Evolutionary conservation across 1,284 basidiomycete genomes (phyloP).

Genomic region (Papiliotrema flavescens): DNA sequence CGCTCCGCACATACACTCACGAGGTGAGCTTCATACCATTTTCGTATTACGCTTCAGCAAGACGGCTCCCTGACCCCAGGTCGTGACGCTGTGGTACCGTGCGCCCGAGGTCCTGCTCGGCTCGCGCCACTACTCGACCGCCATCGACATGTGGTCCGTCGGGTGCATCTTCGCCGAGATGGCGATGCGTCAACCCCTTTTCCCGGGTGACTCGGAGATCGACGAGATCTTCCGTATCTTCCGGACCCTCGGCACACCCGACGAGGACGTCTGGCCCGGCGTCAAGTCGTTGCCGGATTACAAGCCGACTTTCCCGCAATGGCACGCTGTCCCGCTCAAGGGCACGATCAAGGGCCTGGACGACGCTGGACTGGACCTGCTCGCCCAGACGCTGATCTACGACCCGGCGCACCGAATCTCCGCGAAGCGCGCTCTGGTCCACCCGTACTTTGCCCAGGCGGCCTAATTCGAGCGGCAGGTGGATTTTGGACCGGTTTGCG

Average conservation of each 20-base stretch:
- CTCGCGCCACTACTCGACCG: conserved; percentile 95
- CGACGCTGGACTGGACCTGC: conserved; percentile 69
- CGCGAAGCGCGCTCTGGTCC: conserved; percentile 12
- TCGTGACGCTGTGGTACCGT: conserved; percentile 98
- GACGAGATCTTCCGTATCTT: conserved; percentile 99
- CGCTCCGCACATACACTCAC: conserved; percentile 93
- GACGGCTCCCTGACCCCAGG: conserved; percentile 52
- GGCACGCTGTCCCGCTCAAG: conserved; percentile 63
- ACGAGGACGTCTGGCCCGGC: conserved; percentile 88
- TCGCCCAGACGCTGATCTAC: conserved; percentile 80
- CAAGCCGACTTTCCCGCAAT: conserved; percentile 95
- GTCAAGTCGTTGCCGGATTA: conserved; percentile 88
- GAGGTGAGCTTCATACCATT: conserved; percentile 58
- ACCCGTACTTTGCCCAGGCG: conserved; percentile 13
- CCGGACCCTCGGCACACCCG: conserved; percentile 91
- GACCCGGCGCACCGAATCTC: conserved; percentile 93
- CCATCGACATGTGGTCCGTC: conserved; percentile 98
- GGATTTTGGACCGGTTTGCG: background rate
- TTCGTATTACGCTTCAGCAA: background rate
- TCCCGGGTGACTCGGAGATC: conserved; percentile 98
- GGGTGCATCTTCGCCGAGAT: conserved; percentile 99
- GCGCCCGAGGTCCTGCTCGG: conserved; percentile 97
- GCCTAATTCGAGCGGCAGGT: background rate
- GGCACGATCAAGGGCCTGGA: conserved; percentile 67
- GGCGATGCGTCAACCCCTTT: conserved; percentile 72